Evolutionary conservation across 1,284 basidiomycete genomes (phyloP).

Genomic region (Earliella scabrosa): DNA sequence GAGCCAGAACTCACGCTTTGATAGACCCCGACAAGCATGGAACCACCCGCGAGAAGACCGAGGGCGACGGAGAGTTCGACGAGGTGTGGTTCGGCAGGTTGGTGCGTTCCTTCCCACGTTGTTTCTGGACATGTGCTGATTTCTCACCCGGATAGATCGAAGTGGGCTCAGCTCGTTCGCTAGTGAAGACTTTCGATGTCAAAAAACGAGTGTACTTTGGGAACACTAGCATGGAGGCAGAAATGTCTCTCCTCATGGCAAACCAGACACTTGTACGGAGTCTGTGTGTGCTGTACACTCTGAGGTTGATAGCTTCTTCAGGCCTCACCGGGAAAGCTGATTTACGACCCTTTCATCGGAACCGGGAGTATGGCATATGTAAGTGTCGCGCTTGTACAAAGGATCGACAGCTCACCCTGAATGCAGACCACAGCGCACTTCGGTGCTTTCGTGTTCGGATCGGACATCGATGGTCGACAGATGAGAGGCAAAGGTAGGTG

Average conservation of each 20-base stretch:
- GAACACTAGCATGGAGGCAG: constrained; percentile 98
- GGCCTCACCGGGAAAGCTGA: constrained; percentile 86
- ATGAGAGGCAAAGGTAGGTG: constrained; percentile 87
- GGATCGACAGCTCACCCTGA: background rate
- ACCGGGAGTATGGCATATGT: constrained; percentile 97
- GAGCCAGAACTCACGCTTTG: background rate
- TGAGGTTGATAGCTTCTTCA: constrained; percentile 38
- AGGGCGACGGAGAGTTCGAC: constrained; percentile 70
- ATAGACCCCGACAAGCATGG: constrained; percentile 55
- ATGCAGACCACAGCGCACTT: constrained; percentile 82
- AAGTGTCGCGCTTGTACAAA: constrained; percentile 27
- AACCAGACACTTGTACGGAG: constrained; percentile 81
- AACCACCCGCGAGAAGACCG: constrained; percentile 49
- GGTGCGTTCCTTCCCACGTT: constrained; percentile 55
- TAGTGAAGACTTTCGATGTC: constrained; percentile 79
- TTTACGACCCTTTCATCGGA: constrained; percentile 97
- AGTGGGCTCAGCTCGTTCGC: constrained; percentile 70
- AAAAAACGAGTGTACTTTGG: constrained; percentile 93
- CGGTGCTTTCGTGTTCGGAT: constrained; percentile 88
- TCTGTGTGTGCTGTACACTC: too few relatives aligned
- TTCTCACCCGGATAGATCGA: constrained; percentile 59
- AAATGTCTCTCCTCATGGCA: constrained; percentile 94
- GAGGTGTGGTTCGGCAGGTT: constrained; percentile 85
- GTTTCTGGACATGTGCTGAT: background rate
- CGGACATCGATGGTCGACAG: constrained; percentile 97